These are phyloP conservation scores for Neurospora africana DNA, from an alignment of 495 filamentous ascomycete genomes.

Conservation along the genomic window DNA sequence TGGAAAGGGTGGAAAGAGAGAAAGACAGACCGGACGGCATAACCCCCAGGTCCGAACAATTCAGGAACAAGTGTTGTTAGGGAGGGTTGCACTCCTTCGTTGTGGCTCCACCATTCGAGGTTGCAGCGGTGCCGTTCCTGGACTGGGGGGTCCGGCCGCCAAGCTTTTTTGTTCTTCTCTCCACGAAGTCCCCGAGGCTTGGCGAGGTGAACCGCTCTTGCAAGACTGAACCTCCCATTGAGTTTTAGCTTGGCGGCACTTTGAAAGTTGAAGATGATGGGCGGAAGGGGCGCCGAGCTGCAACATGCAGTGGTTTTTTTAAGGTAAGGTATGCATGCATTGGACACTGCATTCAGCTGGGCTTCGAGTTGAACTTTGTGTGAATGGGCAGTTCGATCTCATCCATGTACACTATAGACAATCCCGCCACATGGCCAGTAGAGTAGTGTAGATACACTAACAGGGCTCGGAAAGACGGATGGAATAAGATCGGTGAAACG, in stretches of 20 bases:
- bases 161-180: background rate
- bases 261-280: background rate
- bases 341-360: background rate
- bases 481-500: background rate
- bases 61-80: constrained; percentile 17
- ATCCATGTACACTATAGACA: background rate
- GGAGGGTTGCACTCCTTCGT: background rate
- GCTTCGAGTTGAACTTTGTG: background rate
- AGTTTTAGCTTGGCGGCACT: background rate
- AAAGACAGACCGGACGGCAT: background rate
- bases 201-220: background rate
- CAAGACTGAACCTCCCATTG: background rate
- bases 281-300: background rate
- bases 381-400: background rate
- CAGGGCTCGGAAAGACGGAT: background rate
- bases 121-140: background rate
- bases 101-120: background rate
- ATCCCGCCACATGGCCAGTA: background rate
- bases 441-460: background rate
- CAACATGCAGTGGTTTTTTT: background rate
- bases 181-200: background rate
- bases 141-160: background rate
- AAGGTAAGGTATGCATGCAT: background rate
- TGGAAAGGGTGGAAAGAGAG: constrained; percentile 2
- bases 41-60: constrained; percentile 11